Conservation (phyloP, 2,329 filamentous ascomycete genomes). For the Akanthomyces muscarius region DNA sequence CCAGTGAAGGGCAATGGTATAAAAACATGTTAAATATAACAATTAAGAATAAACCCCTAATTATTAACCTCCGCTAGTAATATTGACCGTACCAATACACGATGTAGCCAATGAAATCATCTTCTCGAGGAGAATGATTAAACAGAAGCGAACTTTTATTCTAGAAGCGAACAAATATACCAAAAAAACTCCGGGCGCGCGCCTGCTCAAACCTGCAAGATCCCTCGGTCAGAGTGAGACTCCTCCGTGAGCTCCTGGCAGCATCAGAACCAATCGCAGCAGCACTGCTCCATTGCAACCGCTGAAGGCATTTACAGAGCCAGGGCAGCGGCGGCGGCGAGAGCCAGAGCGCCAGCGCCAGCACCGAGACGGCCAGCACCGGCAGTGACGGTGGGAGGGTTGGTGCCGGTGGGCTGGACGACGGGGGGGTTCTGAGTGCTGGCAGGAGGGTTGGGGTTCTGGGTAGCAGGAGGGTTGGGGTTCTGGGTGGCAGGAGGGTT, state of each 20-base stretch:
- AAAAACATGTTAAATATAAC: not conserved
- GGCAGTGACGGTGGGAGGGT: constrained; percentile 28
- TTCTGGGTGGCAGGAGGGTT: not conserved
- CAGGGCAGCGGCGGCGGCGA: constrained; percentile 37
- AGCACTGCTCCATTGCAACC: not conserved
- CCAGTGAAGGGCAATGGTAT: not conserved
- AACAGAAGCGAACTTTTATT: constrained; percentile 8
- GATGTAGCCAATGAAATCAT: not conserved
- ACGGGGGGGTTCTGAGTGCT: constrained; percentile 11
- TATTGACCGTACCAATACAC: not conserved
- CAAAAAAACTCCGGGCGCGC: not conserved
- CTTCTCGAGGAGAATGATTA: not conserved
- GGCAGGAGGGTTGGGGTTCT: not conserved
- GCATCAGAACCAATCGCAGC: not conserved
- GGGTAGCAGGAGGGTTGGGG: not conserved
- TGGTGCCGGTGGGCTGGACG: constrained; percentile 14
- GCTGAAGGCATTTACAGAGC: constrained; percentile 28
- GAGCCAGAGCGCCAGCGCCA: constrained; percentile 34
- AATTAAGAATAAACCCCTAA: constrained; percentile 8
- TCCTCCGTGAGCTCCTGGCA: not conserved
- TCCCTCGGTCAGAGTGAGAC: not conserved
- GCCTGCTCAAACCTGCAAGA: not conserved
- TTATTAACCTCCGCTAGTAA: constrained; percentile 16
- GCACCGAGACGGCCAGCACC: constrained; percentile 36
- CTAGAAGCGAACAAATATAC: not conserved